Evolutionary conservation across 495 filamentous ascomycete species (phyloP), one percentile per base, ranked within the genome.

Genomic region (Penicillium soppii): DNA sequence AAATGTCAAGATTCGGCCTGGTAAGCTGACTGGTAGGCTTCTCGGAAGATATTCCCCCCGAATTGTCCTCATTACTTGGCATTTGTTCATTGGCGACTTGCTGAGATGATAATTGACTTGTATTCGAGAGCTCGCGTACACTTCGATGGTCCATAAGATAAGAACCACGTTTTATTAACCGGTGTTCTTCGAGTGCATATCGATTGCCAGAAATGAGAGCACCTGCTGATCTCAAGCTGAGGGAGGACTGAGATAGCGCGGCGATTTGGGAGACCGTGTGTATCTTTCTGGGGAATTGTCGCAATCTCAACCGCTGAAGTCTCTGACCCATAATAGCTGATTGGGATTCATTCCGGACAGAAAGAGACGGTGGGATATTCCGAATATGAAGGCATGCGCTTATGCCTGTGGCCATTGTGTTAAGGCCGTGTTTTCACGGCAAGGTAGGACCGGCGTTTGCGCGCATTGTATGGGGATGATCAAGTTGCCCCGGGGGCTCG

Each of bases 371-470:
- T 39, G 27, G 49, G 17, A 51, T 16, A 25, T 19, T 25, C 29
- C 48, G 52, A 6, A 62, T 39, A 21, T 35, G 30, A 4, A 20
- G 30, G 27, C 23, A 48, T 21, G 52, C 41, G 30, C 20, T 47
- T 16, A 46, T 50, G 33, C 52, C 42, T 22, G 43, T 43, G 5
- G 41, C 30, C 59, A 62, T 59, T 2, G 33, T 56, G 48, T 25
- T 10, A 35, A 8, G 26, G 19, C 7, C 10, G 38, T 38, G 13
- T 22, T 40, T 43, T 38, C 41, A 43, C 38, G 30, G 47, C 33
- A 20, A 33, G 46, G 6, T 21, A 40, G 21, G 37, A n/a, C 9
- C 10, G 8, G 3, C 7, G 3, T 40, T 19, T 40, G 17, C 2
- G 17, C 5, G 26, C 38, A 43, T 43, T n/a, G 27, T 12, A 40